Conservation (phyloP, 2,329 filamentous ascomycete species). For the Emericellopsis cladophorae region DNA sequence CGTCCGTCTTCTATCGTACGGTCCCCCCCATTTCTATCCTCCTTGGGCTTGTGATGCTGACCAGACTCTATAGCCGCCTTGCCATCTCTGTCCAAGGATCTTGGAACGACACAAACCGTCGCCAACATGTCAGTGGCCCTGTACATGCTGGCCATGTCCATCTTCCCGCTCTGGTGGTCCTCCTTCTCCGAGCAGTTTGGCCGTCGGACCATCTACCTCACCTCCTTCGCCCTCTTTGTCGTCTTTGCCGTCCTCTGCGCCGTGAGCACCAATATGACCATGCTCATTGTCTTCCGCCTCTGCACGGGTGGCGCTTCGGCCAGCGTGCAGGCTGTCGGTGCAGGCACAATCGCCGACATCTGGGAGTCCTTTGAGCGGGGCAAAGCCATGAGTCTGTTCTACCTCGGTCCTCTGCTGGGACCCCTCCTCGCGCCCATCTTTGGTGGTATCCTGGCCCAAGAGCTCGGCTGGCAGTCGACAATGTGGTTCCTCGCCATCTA, state of each 20-base stretch:
- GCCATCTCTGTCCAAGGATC: slow-evolving; percentile 45
- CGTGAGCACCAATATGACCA: slow-evolving; percentile 54
- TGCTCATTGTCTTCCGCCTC: slow-evolving; percentile 68
- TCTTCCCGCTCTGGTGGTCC: slow-evolving; percentile 81
- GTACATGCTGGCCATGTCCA: slow-evolving; percentile 74
- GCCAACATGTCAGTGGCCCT: slow-evolving; percentile 66
- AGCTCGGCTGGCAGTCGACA: slow-evolving; percentile 61
- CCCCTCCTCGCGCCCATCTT: slow-evolving; percentile 67
- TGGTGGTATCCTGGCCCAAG: slow-evolving; percentile 58
- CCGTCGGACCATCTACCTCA: slow-evolving; percentile 65
- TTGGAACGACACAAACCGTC: slow-evolving; percentile 50
- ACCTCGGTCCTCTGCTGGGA: slow-evolving; percentile 64
- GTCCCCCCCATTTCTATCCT: neutral
- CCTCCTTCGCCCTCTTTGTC: slow-evolving; percentile 60
- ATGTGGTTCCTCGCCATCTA: slow-evolving; percentile 69
- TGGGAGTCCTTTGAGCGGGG: slow-evolving; percentile 66
- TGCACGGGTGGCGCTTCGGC: slow-evolving; percentile 65
- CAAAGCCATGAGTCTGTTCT: slow-evolving; percentile 72
- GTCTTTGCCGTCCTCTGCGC: slow-evolving; percentile 60
- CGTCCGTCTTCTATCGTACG: slow-evolving; percentile 69
- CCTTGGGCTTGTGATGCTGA: slow-evolving; percentile 2
- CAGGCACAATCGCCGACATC: slow-evolving; percentile 71
- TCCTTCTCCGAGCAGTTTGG: slow-evolving; percentile 65
- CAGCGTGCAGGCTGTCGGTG: slow-evolving; percentile 71
- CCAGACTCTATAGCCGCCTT: slow-evolving; percentile 45